Conservation (phyloP, 768 basidiomycete genomes). For the Melanogaster broomeanus region DNA sequence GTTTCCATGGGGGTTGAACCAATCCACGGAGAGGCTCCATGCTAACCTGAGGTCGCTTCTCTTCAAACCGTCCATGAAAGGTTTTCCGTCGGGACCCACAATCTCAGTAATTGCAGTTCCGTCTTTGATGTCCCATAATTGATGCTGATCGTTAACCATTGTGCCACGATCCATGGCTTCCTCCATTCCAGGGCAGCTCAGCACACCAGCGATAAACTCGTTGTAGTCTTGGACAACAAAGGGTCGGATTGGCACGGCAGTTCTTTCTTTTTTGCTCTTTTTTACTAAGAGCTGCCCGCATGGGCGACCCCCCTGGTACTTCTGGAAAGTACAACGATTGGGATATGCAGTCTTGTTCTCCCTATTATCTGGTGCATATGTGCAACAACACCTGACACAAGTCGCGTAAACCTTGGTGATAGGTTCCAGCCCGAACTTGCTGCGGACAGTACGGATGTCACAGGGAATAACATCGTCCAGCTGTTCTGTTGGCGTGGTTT, state of each 20-base stretch:
- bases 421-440: conserved; percentile 19
- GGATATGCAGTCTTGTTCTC: conserved; percentile 11
- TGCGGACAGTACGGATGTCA: conserved; percentile 19
- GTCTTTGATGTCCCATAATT: conserved; percentile 30
- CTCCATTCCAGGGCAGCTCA: conserved; percentile 27
- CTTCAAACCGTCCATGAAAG: conserved; percentile 15
- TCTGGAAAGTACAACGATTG: conserved; percentile 17
- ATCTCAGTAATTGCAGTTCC: conserved; percentile 27
- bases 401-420: conserved; percentile 17
- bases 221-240: conserved; percentile 31
- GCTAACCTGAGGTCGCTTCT: conserved; percentile 14
- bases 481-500: not conserved
- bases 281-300: conserved; percentile 8
- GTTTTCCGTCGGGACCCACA: conserved; percentile 22
- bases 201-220: conserved; percentile 28
- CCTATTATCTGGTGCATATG: conserved; percentile 11
- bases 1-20: conserved; percentile 28
- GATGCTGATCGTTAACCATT: not conserved
- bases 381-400: conserved; percentile 29
- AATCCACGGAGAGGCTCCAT: conserved; percentile 27
- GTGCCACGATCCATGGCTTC: conserved; percentile 23
- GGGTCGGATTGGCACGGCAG: conserved; percentile 4
- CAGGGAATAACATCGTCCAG: conserved; percentile 4
- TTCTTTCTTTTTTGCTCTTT: not conserved
- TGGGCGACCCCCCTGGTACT: conserved; percentile 6